phyloP scores from a whole-genome alignment of 1,284 basidiomycete genomes.

The Rhizoctonia solani region DNA sequence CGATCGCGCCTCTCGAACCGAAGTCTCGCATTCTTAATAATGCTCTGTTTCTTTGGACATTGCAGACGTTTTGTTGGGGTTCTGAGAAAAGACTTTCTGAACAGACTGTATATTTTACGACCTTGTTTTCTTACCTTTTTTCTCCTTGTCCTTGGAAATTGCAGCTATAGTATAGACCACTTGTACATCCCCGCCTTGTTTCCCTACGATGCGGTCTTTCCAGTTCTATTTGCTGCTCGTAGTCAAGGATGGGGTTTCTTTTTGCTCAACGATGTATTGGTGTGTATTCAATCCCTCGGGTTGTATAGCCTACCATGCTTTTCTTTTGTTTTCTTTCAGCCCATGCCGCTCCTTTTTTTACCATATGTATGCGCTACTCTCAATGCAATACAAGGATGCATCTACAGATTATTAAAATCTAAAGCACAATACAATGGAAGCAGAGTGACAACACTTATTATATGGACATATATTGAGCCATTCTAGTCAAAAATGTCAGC shows the following conservation, averaged over 20 bases:
- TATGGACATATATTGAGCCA: slow-evolving; percentile 75
- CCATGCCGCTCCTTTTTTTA: slow-evolving; percentile 19
- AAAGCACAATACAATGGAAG: too few species aligned
- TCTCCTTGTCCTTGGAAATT: too few species aligned
- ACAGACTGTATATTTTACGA: background rate
- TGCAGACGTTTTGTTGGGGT: background rate
- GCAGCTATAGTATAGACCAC: slow-evolving; percentile 24
- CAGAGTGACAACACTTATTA: too few species aligned
- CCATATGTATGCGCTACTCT: too few species aligned
- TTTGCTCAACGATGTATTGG: background rate
- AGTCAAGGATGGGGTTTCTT: too few species aligned
- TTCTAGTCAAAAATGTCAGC: slow-evolving; percentile 49
- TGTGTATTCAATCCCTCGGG: background rate
- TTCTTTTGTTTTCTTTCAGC: slow-evolving; percentile 11
- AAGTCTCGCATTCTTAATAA: slow-evolving; percentile 7
- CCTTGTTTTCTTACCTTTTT: background rate
- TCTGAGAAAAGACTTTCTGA: background rate
- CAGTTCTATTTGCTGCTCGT: too few species aligned
- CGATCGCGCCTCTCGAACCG: background rate
- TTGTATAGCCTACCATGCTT: slow-evolving; percentile 12
- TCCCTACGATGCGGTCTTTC: background rate
- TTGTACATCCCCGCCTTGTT: background rate
- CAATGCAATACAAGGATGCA: too few species aligned
- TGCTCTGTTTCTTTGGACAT: slow-evolving; percentile 1
- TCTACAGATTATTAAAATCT: too few species aligned